Percentiles rank a stretch among this genome's conserved stretches.
Conservation (phyloP, 768 basidiomycete genomes). For the Baorangia bicolor region DNA sequence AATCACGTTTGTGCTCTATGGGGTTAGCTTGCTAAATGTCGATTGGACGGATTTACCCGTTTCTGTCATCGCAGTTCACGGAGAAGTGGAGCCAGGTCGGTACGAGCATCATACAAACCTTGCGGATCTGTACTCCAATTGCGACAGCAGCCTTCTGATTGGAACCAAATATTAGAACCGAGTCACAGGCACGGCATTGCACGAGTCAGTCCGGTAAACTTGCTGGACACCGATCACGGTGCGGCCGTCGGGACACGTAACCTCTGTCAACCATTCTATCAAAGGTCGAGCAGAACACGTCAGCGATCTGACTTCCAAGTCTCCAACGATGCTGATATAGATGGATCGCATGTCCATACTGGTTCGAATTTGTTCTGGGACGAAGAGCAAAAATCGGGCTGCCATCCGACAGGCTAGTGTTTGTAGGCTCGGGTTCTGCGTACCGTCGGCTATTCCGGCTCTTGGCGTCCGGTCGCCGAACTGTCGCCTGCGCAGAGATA, state of each 20-base stretch:
- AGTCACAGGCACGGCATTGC: constrained; percentile 1
- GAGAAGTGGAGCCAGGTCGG: neutral
- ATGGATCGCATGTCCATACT: neutral
- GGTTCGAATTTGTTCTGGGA: neutral
- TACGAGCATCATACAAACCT: too few species aligned
- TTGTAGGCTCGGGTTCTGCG: neutral
- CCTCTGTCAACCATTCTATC: too few species aligned
- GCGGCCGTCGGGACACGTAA: neutral
- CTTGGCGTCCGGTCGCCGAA: constrained; percentile 4
- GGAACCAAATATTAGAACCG: neutral
- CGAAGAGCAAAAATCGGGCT: neutral
- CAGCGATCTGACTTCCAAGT: neutral
- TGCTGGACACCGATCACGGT: constrained; percentile 11
- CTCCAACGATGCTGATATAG: neutral
- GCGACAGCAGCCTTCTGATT: constrained; percentile 7
- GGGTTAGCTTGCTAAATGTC: neutral
- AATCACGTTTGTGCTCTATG: neutral
- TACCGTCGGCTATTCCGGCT: constrained; percentile 9
- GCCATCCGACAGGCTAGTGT: constrained; percentile 9
- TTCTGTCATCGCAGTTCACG: neutral
- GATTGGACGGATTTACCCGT: neutral
- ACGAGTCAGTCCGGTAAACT: constrained; percentile 21
- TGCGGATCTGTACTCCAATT: neutral
- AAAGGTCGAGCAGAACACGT: neutral
- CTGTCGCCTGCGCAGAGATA: neutral